Base-by-base conservation (phyloP, 495 filamentous ascomycete species). In the Aspergillus taichungensis region DNA sequence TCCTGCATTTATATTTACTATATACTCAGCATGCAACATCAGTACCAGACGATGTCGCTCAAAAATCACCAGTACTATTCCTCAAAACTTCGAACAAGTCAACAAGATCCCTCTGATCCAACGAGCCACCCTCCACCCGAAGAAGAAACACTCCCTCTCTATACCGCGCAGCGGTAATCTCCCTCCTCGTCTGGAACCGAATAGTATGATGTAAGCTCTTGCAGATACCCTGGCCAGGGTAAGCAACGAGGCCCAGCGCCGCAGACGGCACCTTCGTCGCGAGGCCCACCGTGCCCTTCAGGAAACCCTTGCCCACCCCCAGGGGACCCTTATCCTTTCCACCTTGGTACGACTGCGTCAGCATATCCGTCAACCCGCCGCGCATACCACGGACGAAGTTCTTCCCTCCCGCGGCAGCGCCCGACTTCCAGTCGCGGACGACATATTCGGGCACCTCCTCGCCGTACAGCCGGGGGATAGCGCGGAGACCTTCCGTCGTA, bases 401-500 rank as follows among this genome's bases (percentile, higher is more conserved):
- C 51, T 76, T 70, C 3, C 57, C 48, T 3, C 55, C 69, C 1
- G 60, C 61, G 5, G 50, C 30, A 6, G 56, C 51, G 3, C 69
- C 69, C 6, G 57, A 59, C 42, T 62, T 63, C 57, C 60, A 71
- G 34, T 67, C 69, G 1, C 43, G 45, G 9, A 73, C 56, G 3
- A 56, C 42, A 14, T 66, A 54, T 24, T 63, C 53, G 18, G 52
- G 54, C 24, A 72, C 75, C 42, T 69, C 67, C 48, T 79, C 82
- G 5, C 85, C 85, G 52, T 88, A 87, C 1, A 94, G 68, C 0
- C 85, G 76, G 1, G 88, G 88, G 0, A 87, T 84, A 50, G 89
- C 89, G 57, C 91, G 85, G 47, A 91, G 84, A 1, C 88, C 88
- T 54, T 90, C 86, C 3, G 84, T 78, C 3, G 90, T 57, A 0